Base-by-base conservation (phyloP, 306 rosid species). In the Acmispon strigosus region DNA sequence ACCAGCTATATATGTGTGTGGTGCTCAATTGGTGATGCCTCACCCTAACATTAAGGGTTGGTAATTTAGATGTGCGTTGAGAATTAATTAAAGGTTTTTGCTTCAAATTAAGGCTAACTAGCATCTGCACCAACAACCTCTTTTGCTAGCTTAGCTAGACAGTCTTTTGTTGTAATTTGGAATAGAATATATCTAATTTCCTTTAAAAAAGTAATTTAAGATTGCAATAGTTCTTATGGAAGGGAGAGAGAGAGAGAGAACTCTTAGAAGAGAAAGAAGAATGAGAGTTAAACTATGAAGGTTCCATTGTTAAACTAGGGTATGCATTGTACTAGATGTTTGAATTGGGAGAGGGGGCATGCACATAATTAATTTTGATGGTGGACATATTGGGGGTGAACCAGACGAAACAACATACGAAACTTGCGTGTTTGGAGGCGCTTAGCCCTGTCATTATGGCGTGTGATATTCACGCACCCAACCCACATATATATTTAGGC, bases 351-450 rank as follows among this genome's bases (percentile, higher is more conserved):
- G 64, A 15, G 22, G 24, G 18, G 73, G 24, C 10, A n/a, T n/a
- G n/a, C 14, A 68, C 39, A 68, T 42, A 27, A 27, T 66, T 47
- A 56, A 57, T 66, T 48, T 2, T 57, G 59, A 14, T 55, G 82
- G 68, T 62, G 73, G 41, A 54, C 63, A 54, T 54, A 42, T 10
- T 42, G 20, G 36, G 36, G 36, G 59, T 72, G 69, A 64, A 59
- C 9, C 22, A 24, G 19, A 3, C 57, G 47, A 37, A 68, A 70
- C 66, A 51, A 18, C 10, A 50, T 32, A 43, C 32, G 17, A 18
- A 18, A 70, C 19, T 55, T 63, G 78, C 69, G 69, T 78, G 78
- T 19, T 49, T 11, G 17, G 54, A 57, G 67, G 73, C 67, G 27
- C 55, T 63, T 52, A 18, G 53, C 45, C 17, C 42, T 69, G 55